A percentile compares a stretch with the other conserved stretches of the same genome.
Conservation (phyloP, 2,329 filamentous ascomycete species). For the Teratosphaeria epicoccoides region DNA sequence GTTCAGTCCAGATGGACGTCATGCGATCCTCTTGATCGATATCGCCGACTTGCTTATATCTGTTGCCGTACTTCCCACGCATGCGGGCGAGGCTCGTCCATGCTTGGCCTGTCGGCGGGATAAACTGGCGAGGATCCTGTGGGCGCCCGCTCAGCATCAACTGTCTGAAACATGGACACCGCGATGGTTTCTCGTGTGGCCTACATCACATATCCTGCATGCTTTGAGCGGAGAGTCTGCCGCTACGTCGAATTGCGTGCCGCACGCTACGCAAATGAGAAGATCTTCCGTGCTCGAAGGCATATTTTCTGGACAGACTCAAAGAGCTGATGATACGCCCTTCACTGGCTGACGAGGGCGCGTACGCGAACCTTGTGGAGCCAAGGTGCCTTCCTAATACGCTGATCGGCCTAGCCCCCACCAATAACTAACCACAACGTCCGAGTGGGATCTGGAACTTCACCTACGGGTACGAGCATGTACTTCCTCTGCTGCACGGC, state of each 20-base stretch:
- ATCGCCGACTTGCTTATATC: slow-evolving; percentile 32
- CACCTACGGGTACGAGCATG: too few species aligned
- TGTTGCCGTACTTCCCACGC: slow-evolving; percentile 41
- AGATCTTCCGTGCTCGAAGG: slow-evolving; percentile 21
- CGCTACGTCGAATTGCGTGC: slow-evolving; percentile 54
- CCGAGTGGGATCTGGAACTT: too few species aligned
- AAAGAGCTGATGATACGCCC: neutral
- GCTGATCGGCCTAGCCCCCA: neutral
- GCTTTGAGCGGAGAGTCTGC: slow-evolving; percentile 40
- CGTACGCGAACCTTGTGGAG: neutral
- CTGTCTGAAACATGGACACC: neutral
- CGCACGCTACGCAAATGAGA: slow-evolving; percentile 58
- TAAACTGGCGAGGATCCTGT: slow-evolving; percentile 55
- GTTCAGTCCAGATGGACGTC: slow-evolving; percentile 35
- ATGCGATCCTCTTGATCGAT: slow-evolving; percentile 36
- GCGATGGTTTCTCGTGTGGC: slow-evolving; percentile 4
- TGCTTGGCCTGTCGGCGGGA: slow-evolving; percentile 51
- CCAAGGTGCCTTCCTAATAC: neutral
- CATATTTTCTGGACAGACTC: neutral
- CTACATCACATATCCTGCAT: slow-evolving; percentile 64
- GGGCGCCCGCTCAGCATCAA: neutral
- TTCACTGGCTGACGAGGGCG: neutral
- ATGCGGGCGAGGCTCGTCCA: slow-evolving; percentile 50
- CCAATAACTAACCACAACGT: too few species aligned
- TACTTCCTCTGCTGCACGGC: too few species aligned